phyloP scores from a whole-genome alignment of 2,329 filamentous ascomycete genomes.

The Pseudogymnoascus sp. region DNA sequence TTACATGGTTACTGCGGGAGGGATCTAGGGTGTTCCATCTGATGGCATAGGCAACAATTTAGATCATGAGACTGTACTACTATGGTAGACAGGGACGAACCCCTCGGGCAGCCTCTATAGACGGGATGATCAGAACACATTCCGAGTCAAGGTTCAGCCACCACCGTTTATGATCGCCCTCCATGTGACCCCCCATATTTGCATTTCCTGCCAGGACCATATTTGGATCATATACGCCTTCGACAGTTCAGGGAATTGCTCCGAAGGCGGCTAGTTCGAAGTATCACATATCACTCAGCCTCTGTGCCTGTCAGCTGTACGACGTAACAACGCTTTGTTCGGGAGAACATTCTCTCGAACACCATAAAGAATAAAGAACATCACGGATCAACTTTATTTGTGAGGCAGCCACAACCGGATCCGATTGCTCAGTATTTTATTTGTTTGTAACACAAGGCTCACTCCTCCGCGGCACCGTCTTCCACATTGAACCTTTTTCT shows the following conservation, averaged over 20 bases:
- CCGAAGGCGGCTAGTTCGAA: not conserved
- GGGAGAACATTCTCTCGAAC: not conserved
- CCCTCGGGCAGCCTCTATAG: not conserved
- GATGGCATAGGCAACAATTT: not conserved
- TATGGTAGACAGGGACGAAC: not conserved
- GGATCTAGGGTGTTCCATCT: not conserved
- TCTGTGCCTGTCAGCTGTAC: not conserved
- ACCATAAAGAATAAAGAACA: constrained; percentile 6
- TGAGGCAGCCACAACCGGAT: not conserved
- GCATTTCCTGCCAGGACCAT: not conserved
- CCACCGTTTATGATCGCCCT: constrained; percentile 1
- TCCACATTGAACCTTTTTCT: constrained; percentile 85
- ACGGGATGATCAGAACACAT: not conserved
- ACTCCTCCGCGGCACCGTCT: constrained; percentile 51
- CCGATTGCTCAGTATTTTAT: constrained; percentile 6
- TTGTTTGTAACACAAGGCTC: constrained; percentile 13
- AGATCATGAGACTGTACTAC: not conserved
- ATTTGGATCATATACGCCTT: not conserved
- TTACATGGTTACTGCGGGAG: not conserved
- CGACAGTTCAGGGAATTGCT: not conserved
- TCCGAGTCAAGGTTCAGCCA: not conserved
- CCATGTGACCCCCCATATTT: not conserved
- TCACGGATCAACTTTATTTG: constrained; percentile 1
- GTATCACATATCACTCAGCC: not conserved
- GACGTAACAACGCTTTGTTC: constrained; percentile 1